Base-by-base conservation (phyloP, 2,329 filamentous ascomycete genomes). In the Purpureocillium lavendulum region DNA sequence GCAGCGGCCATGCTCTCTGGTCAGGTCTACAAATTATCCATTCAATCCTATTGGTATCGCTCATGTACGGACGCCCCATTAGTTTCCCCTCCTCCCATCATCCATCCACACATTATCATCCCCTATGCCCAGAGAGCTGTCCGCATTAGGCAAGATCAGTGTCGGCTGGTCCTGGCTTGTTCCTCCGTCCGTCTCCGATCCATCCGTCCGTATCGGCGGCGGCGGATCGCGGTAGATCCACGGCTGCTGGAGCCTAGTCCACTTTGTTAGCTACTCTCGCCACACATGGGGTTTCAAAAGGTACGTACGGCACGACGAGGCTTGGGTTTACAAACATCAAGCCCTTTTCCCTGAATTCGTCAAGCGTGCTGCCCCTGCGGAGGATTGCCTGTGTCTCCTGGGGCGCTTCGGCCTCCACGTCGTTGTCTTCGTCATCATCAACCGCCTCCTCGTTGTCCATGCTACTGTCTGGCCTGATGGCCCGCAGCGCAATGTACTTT, bases 401-500 rank as follows among this genome's bases (percentile, higher is more conserved):
- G 10, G 58, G 55, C 9, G 55, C 59, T 12, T 30, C 29, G 29
- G 5, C 29, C 12, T 73, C 66, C 3, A 76, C 73, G 11, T 59
- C 59, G 18, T 61, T 61, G 13, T 59, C 61, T 12, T 58, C 58
- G 2, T 57, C 58, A 14, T 65, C 64, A n/a, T 61, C 58, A 21
- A 60, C 48, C 3, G 57, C 55, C 33, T 60, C 53, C 29, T 60
- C 58, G 11, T 55, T 49, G 21, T 63, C 54, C n/a, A 64, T 59
- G 2, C 53, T 51, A 7, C 57, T 55, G 0, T 47, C 45, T 18
- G 77, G 70, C 48, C 82, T 77, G 43, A 98, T 87, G 52, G 87
- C 94, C 46, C 87, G 77, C 33, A 98, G 67, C 21, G 94, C 88
- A 57, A 98, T 97, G 57, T 92, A 96, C 50, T 80, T 83, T 60